Base-by-base conservation (phyloP, 2,329 filamentous ascomycete species). In the Curvularia spicifera region DNA sequence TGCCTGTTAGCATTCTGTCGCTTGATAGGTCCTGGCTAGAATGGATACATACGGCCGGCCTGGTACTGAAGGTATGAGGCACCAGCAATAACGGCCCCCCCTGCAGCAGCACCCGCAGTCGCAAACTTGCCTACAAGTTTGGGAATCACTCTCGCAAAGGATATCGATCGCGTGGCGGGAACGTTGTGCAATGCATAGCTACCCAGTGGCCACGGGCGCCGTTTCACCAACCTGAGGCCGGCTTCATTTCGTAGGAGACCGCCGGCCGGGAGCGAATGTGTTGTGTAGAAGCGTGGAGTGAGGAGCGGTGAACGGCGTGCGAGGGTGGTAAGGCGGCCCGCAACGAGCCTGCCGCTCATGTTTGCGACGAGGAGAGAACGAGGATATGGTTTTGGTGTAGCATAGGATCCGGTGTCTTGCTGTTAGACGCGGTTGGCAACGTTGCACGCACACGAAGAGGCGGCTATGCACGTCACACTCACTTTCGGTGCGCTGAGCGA, bases 61-160 rank as follows among this genome's bases (percentile, higher is more conserved):
- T 99, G 95, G 75, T 99, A 98, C 75, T 99, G 95, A 48, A 99
- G 81, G 84, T 97, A 99, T 26, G 93, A 93, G 58, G 96, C 80
- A 2, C 91, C 91, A 13, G 91, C 93, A 65, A 99, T 86, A 71
- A 93, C 91, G 46, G 93, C 85, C 42, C 92, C 93, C 42, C 94
- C 95, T 71, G 97, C 93, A 80, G 97, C 89, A 57, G 95, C 95
- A 20, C 95, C 95, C 53, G 97, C 83, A 56, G 93, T 87, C 35
- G 89, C 85, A 68, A 99, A 89, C 81, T 97, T 99, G 72, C 95
- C 79, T n/a, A 95, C 88, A 50, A 99, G 83, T 75, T 91, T 94
- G 1, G 96, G 96, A 31, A 99, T 81, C 12, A 83, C 81, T 44
- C 87, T 80, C n/a, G 82, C 82, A 71, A 90, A 89, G n/a, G 87